These are phyloP conservation scores for Wickerhamiella shivajii DNA, from an alignment of 805 yeast genomes.

Conservation along the genomic window DNA sequence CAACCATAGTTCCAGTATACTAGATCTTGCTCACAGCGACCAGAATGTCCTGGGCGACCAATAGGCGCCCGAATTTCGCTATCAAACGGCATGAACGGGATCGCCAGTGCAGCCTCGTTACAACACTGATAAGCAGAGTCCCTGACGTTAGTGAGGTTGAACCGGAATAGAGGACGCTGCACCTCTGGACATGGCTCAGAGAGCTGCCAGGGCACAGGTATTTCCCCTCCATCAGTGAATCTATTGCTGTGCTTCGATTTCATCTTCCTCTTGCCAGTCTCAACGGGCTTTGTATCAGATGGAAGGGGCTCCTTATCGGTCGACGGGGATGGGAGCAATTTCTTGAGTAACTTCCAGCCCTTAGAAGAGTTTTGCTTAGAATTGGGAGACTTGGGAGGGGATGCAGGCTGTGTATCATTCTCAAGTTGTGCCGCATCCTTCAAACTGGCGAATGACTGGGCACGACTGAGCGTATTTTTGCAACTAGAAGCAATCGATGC, in stretches of 20 bases:
- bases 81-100: conserved; percentile 16
- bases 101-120: conserved; percentile 5
- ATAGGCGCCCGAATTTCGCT: not conserved
- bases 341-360: conserved; percentile 5
- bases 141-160: conserved; percentile 17
- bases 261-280: not conserved
- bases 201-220: conserved; percentile 22
- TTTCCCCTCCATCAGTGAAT: conserved; percentile 6
- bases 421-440: too few relatives aligned
- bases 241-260: conserved; percentile 1
- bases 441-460: too few relatives aligned
- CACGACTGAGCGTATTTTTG: too few relatives aligned
- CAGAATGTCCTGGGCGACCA: not conserved
- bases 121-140: too few relatives aligned
- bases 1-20: conserved; percentile 28
- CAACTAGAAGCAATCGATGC: too few relatives aligned
- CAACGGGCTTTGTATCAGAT: not conserved
- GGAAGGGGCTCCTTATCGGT: not conserved
- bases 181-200: conserved; percentile 21
- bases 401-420: too few relatives aligned
- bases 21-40: conserved; percentile 11
- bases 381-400: too few relatives aligned
- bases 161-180: conserved; percentile 19
- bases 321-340: conserved; percentile 4
- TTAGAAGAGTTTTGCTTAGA: too few relatives aligned